Evolutionary conservation across 352 stramenopile genomes (phyloP), one percentile per base, ranked within the genome.

Genomic region (Peronosclerospora sorghi): DNA sequence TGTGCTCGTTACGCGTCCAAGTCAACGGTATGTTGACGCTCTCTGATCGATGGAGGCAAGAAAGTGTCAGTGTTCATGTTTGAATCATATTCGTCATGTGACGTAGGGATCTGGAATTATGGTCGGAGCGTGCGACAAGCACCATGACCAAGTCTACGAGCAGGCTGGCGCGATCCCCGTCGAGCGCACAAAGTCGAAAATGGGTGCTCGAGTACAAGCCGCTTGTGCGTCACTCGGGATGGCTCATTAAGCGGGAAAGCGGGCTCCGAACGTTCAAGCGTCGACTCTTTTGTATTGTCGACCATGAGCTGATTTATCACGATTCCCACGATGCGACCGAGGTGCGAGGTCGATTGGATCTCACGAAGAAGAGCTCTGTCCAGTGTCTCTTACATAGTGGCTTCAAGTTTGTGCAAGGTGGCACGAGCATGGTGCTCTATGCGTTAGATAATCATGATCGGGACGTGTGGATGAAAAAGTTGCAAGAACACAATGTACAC

Each of bases 131-230:
- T 1, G 73, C 73, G 20, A 82, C 69, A 5, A 90, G 62, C 49
- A 85, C 70, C 45, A 87, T 84, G 73, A 58, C 80, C 38, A 73
- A 65, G 34, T 87, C 67, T 6, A 65, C 46, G 6, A 66, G 55
- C 12, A 74, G 57, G 12, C 75, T 46, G 19, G 35, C 72, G 21
- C 72, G 68, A 10, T 41, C 71, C 4, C 60, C 61, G 9, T 59
- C 62, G 4, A 76, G 61, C 28, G 67, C 69, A 34, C 73, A 86
- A 30, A 84, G 75, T 54, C 60, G 52, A 26, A 68, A 68, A 20
- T 86, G 72, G 67, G 63, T 86, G 37, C 69, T 84, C 9, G 73
- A 87, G 48, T 90, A 90, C 65, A 90, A 90, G 36, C 79, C 79
- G 1, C 62, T 86, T 4, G 75, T 93, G 7, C 59, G 68, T 1